Conservation (phyloP, 2,329 filamentous ascomycete genomes). For the Trichoderma hamatum region DNA sequence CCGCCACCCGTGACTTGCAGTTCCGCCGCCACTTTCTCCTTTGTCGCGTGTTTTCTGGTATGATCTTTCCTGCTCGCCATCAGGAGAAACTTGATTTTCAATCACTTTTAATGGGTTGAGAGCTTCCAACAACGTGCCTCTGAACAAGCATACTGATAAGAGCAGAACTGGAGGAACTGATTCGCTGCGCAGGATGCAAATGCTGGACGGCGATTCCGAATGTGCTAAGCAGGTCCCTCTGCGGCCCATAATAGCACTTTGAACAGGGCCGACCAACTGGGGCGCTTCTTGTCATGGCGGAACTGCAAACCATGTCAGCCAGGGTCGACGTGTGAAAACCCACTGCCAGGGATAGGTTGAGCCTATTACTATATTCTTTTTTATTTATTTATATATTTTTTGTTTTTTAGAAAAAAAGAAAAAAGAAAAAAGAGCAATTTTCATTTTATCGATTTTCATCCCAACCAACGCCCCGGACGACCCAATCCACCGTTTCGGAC, state of each 20-base stretch:
- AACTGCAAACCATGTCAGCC: slow-evolving; percentile 7
- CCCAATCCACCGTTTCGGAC: slow-evolving; percentile 21
- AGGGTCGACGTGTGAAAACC: slow-evolving; percentile 16
- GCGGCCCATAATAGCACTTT: slow-evolving; percentile 8
- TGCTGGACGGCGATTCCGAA: slow-evolving; percentile 18
- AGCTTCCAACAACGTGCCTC: background rate
- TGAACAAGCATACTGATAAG: slow-evolving; percentile 3
- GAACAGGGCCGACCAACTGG: slow-evolving; percentile 8
- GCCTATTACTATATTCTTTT: background rate
- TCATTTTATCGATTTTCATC: background rate
- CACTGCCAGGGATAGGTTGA: slow-evolving; percentile 9
- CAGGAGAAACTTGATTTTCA: background rate
- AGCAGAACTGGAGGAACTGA: background rate
- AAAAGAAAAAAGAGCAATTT: background rate
- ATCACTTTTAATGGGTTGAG: background rate
- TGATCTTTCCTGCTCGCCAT: background rate
- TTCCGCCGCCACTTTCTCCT: slow-evolving; percentile 1
- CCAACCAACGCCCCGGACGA: background rate
- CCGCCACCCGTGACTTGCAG: background rate
- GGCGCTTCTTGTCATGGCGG: slow-evolving; percentile 10
- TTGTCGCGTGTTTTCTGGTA: background rate
- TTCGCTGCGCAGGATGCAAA: background rate
- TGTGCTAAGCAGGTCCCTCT: slow-evolving; percentile 4
- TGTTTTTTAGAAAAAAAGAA: background rate
- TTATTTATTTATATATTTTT: background rate